Percentiles rank a stretch among this genome's conserved stretches.
phyloP scores from a whole-genome alignment of 208 protist species.

The Porcisia deanei region DNA sequence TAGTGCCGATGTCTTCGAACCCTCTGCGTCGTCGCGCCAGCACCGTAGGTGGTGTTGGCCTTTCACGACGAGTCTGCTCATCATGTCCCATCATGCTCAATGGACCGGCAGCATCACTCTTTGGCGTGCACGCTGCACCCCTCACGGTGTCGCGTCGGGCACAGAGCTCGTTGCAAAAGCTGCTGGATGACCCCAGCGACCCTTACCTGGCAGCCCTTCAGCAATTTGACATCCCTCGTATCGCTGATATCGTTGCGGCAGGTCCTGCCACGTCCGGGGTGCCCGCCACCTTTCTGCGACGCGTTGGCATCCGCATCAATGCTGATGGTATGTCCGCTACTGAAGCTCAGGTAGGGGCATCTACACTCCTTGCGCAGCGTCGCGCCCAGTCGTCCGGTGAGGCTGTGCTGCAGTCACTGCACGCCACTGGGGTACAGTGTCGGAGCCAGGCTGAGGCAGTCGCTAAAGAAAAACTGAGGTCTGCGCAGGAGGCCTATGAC shows the following conservation, averaged over 20 bases:
- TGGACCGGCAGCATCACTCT: not conserved
- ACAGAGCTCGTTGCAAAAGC: constrained; percentile 45
- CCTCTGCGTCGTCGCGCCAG: not conserved
- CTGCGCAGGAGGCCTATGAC: constrained; percentile 33
- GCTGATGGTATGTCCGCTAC: constrained; percentile 13
- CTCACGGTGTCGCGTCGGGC: constrained; percentile 19
- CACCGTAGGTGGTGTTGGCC: not conserved
- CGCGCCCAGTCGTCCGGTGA: constrained; percentile 20
- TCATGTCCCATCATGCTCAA: not conserved
- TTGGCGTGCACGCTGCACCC: not conserved
- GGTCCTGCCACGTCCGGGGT: constrained; percentile 19
- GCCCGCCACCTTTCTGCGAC: constrained; percentile 23
- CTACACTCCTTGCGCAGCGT: constrained; percentile 19
- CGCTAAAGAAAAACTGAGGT: constrained; percentile 3
- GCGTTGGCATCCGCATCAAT: constrained; percentile 16
- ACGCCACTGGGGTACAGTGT: constrained; percentile 26
- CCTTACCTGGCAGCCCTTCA: constrained; percentile 51
- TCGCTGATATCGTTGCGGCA: constrained; percentile 35
- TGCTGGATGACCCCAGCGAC: constrained; percentile 57
- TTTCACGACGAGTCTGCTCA: constrained; percentile 2
- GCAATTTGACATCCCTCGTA: constrained; percentile 49
- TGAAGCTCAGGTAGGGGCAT: constrained; percentile 14
- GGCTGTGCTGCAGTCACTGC: constrained; percentile 48
- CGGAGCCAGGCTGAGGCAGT: constrained; percentile 22
- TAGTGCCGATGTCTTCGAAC: not conserved